Base-by-base conservation (phyloP, 495 filamentous ascomycete genomes). In the Hypoxylon perforatum region DNA sequence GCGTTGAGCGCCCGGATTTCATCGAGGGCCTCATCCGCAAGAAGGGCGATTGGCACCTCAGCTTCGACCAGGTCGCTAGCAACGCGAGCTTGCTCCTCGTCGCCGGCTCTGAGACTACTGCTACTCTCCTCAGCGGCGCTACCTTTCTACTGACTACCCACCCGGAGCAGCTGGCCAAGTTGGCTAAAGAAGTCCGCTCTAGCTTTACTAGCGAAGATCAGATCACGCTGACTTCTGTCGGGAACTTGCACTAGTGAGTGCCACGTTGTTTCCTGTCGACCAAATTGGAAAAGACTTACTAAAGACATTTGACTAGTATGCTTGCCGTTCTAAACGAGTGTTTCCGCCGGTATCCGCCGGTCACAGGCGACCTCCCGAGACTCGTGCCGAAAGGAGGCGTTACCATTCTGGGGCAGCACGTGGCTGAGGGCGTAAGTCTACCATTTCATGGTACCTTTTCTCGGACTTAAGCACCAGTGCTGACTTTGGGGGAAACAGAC, bases 101-200 rank as follows among this genome's bases (percentile, higher is more conserved):
- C n/a, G 86, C 76, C 15, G 86, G 86, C 10, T 85, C 82, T 0
- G 87, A 90, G 57, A 89, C 88, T 2, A 87, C 86, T 1, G 86
- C 87, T 1, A 87, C 87, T 0, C 52, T 84, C 3, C 72, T 91
- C 22, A 76, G 79, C 1, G 83, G 80, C 1, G 76, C 80, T 0
- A 81, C 82, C 0, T 90, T 81, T 57, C 78, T 84, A 21, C 75
- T 90, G 1, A 65, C 84, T 0, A 82, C 69, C 3, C 77, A 85
- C 61, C 82, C 78, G 0, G 65, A 74, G 0, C 72, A 75, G 0
- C 71, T 86, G 19, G 52, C 69, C 6, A 82, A 78, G 60, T 71
- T 89, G 7, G 66, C 76, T 0, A 49, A 67, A 0, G 88, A 90
- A 62, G 81, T 91, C 12, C 77, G 84, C 1, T 51, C 67, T 3